Conservation (phyloP, 495 filamentous ascomycete species). For the Penicillium tannophilum region DNA sequence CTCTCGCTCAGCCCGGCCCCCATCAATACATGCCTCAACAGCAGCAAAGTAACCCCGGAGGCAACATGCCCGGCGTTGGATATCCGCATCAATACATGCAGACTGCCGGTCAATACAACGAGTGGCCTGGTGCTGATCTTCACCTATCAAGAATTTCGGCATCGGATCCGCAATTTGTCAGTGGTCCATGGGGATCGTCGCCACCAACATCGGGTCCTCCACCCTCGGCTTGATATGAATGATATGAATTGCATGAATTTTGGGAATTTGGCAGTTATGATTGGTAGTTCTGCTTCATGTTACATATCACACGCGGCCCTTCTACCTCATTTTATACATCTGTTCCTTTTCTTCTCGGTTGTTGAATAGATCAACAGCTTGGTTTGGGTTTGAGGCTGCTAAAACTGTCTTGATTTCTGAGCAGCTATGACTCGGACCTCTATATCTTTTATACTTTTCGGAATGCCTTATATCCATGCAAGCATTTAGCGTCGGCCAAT, state of each 20-base stretch:
- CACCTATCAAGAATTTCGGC: constrained; percentile 8
- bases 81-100: constrained; percentile 4
- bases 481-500: background rate
- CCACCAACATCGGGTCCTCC: constrained; percentile 17
- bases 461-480: background rate
- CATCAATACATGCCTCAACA: constrained; percentile 19
- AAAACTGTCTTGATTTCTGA: background rate
- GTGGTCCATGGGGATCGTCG: constrained; percentile 28
- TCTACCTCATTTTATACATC: background rate
- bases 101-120: background rate
- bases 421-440: background rate
- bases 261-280: background rate
- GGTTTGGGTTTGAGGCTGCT: background rate
- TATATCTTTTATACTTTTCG: background rate
- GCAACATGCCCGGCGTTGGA: background rate
- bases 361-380: background rate
- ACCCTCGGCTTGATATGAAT: background rate
- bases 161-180: constrained; percentile 28
- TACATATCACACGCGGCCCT: background rate
- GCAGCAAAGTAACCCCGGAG: background rate
- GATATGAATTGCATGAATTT: background rate
- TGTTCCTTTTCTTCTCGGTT: background rate
- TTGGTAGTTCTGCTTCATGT: background rate
- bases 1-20: constrained; percentile 12
- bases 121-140: background rate